phyloP scores from a whole-genome alignment of 1,284 basidiomycete genomes.

The Cutaneotrichosporon mucoides region DNA sequence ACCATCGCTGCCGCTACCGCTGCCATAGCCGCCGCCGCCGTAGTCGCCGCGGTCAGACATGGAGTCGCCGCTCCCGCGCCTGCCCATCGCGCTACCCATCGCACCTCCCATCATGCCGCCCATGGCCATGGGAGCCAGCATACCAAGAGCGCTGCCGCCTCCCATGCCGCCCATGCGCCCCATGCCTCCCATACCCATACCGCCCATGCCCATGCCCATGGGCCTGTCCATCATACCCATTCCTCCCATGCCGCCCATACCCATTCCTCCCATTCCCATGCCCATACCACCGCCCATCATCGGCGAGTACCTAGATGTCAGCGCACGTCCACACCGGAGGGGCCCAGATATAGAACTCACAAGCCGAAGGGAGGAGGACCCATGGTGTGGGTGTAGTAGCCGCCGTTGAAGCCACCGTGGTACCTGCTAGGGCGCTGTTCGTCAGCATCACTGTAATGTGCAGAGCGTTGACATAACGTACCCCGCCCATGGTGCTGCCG shows the following conservation, averaged over 20 bases:
- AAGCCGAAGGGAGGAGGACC: background rate
- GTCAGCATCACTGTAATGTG: background rate
- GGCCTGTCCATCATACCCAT: background rate
- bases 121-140: background rate
- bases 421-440: background rate
- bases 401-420: background rate
- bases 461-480: background rate
- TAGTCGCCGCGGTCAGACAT: too few relatives aligned
- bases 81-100: background rate
- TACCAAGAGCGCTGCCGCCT: background rate
- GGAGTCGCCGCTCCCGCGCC: background rate
- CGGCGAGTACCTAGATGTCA: background rate
- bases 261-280: background rate
- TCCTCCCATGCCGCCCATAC: background rate
- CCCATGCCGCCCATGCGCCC: background rate
- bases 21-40: too few relatives aligned
- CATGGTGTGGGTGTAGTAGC: background rate
- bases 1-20: background rate
- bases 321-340: too few relatives aligned
- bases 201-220: background rate
- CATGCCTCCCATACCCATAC: background rate
- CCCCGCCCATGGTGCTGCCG: background rate
- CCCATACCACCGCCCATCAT: constrained; percentile 1
- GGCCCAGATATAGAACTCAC: background rate
- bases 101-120: background rate